A percentile compares a stretch with the other conserved stretches of the same genome.
These are phyloP conservation scores for Kwoniella newhampshirensis DNA, from an alignment of 768 basidiomycete genomes.

Conservation along the genomic window DNA sequence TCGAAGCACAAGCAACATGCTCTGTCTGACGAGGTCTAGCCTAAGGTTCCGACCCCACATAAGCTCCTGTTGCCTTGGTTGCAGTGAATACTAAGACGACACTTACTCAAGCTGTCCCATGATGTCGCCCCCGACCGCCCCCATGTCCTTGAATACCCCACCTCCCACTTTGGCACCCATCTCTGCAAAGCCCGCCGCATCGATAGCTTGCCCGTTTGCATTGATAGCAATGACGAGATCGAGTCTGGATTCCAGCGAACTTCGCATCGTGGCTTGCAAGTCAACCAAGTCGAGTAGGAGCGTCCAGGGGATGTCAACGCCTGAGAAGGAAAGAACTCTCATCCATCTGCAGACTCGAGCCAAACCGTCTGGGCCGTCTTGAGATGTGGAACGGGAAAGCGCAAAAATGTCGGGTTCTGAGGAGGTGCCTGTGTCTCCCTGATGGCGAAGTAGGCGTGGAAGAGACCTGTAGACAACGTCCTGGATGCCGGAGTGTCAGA, in stretches of 20 bases:
- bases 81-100: no score
- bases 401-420: slow-evolving; percentile 20
- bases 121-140: neutral
- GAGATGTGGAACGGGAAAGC: slow-evolving; percentile 6
- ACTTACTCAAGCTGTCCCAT: slow-evolving; percentile 9
- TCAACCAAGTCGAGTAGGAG: slow-evolving; percentile 21
- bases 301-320: slow-evolving; percentile 39
- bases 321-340: slow-evolving; percentile 38
- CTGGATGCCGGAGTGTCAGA: slow-evolving; percentile 12
- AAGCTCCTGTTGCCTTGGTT: no score
- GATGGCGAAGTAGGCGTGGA: slow-evolving; percentile 28
- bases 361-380: slow-evolving; percentile 21
- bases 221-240: slow-evolving; percentile 38
- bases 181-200: slow-evolving; percentile 19
- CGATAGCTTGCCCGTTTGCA: slow-evolving; percentile 23
- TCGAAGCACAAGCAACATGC: slow-evolving; percentile 20
- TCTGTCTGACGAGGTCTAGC: slow-evolving; percentile 15
- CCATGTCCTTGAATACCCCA: slow-evolving; percentile 12
- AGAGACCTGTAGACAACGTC: slow-evolving; percentile 31
- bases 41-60: slow-evolving; percentile 1
- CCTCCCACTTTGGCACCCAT: slow-evolving; percentile 20
- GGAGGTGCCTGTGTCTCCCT: neutral
- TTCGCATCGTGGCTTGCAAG: slow-evolving; percentile 8
- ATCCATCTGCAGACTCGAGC: slow-evolving; percentile 35
- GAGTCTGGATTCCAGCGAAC: slow-evolving; percentile 13